phyloP scores from a whole-genome alignment of 2,329 filamentous ascomycete genomes.

The Diaporthe sp. region DNA sequence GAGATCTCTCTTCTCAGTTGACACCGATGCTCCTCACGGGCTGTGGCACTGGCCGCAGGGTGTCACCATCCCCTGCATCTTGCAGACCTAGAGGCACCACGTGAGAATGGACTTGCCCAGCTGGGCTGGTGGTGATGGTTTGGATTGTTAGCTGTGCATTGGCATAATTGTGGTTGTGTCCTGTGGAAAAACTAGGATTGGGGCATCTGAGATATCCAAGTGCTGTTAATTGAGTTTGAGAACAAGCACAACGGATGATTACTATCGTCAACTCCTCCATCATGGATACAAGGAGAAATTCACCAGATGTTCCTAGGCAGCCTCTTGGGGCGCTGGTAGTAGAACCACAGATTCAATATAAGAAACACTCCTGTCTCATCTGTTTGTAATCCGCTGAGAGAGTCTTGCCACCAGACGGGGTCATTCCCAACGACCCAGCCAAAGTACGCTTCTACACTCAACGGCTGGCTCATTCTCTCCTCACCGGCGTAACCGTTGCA shows the following conservation, averaged over 20 bases:
- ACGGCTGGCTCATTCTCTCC: not conserved
- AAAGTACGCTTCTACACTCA: not conserved
- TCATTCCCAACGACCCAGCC: not conserved
- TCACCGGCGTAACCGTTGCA: not conserved
- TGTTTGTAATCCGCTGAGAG: not conserved
- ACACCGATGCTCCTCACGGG: not conserved
- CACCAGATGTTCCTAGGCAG: too few relatives aligned
- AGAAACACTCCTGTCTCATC: not conserved
- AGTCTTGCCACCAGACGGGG: not conserved
- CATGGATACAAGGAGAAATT: too few relatives aligned
- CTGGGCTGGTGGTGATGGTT: not conserved
- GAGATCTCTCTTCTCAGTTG: slow-evolving; percentile 17
- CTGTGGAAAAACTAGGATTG: not conserved
- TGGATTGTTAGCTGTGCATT: not conserved
- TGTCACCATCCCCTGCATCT: slow-evolving; percentile 8
- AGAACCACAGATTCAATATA: too few relatives aligned
- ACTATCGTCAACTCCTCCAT: too few relatives aligned
- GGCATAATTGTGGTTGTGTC: not conserved
- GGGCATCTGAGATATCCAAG: not conserved
- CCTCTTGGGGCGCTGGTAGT: not conserved
- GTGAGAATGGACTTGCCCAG: slow-evolving; percentile 1
- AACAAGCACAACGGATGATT: not conserved
- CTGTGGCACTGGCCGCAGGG: slow-evolving; percentile 21
- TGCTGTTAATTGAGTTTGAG: not conserved
- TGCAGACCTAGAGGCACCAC: slow-evolving; percentile 24